Percentiles rank a stretch among this genome's conserved stretches.
Conservation (phyloP, 2,329 filamentous ascomycete genomes). For the Xylaria sp. region DNA sequence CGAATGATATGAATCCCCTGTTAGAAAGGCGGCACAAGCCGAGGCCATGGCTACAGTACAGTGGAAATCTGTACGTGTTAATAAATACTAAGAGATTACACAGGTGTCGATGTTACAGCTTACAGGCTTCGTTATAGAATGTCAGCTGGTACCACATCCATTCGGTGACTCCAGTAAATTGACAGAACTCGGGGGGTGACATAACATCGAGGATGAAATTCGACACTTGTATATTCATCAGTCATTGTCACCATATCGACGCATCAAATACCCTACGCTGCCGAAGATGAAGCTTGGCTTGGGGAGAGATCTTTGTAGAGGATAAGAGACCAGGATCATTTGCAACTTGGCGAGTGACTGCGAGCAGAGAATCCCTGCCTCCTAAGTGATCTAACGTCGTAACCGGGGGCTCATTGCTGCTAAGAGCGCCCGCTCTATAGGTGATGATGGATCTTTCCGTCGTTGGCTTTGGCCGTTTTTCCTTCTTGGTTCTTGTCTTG, state of each 20-base stretch:
- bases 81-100: not conserved
- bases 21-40: conserved; percentile 30
- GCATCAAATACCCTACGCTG: conserved; percentile 20
- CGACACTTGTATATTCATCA: conserved; percentile 25
- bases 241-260: not conserved
- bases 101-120: not conserved
- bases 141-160: conserved; percentile 30
- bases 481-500: conserved; percentile 27
- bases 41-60: conserved; percentile 28
- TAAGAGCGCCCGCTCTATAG: not conserved
- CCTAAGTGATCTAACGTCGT: not conserved
- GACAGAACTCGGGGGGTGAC: conserved; percentile 29
- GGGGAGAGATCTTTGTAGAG: conserved; percentile 12
- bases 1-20: conserved; percentile 18
- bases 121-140: conserved; percentile 35
- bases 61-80: conserved; percentile 29
- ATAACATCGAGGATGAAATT: conserved; percentile 21
- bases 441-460: not conserved
- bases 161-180: conserved; percentile 2
- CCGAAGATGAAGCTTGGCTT: conserved; percentile 16
- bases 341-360: conserved; percentile 20
- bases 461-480: not conserved
- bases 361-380: conserved; percentile 9
- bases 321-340: conserved; percentile 13
- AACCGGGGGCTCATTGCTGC: not conserved